Conservation (phyloP, 306 rosid genomes). For the Glycyrrhiza uralensis region DNA sequence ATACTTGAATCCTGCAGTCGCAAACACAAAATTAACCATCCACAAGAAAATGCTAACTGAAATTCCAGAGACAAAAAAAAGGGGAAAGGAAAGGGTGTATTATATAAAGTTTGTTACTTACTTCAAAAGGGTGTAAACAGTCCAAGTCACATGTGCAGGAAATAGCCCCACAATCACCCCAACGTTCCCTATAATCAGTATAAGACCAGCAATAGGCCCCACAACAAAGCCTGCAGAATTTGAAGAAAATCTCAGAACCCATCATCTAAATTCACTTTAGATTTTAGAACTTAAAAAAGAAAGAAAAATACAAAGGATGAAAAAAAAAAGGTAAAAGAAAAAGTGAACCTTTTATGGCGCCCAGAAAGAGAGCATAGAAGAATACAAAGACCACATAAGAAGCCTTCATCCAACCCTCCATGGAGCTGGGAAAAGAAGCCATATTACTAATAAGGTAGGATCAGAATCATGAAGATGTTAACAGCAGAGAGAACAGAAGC, state of each 20-base stretch:
- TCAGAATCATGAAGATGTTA: conserved; percentile 21
- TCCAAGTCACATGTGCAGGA: conserved; percentile 81
- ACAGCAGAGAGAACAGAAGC: conserved; percentile 3
- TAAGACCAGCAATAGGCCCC: conserved; percentile 70
- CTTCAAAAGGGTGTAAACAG: conserved; percentile 64
- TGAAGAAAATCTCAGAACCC: conserved; percentile 27
- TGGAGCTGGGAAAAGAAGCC: conserved; percentile 39
- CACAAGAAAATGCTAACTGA: neutral
- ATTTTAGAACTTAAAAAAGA: neutral
- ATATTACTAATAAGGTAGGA: neutral
- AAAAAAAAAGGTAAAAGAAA: conserved; percentile 8
- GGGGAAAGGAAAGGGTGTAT: neutral
- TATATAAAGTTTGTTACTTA: conserved; percentile 35
- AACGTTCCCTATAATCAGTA: conserved; percentile 65
- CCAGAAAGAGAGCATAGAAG: conserved; percentile 60
- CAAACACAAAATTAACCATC: neutral
- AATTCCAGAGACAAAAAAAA: neutral
- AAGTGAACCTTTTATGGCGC: conserved; percentile 73
- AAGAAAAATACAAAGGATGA: neutral
- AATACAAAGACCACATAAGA: conserved; percentile 60
- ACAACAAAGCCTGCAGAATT: conserved; percentile 58
- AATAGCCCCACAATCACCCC: conserved; percentile 62
- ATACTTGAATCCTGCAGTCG: conserved; percentile 50
- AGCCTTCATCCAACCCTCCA: conserved; percentile 37
- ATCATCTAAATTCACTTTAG: conserved; percentile 15